These are phyloP conservation scores for Willaertia magna DNA, from an alignment of 208 protist genomes.

Conservation along the genomic window DNA sequence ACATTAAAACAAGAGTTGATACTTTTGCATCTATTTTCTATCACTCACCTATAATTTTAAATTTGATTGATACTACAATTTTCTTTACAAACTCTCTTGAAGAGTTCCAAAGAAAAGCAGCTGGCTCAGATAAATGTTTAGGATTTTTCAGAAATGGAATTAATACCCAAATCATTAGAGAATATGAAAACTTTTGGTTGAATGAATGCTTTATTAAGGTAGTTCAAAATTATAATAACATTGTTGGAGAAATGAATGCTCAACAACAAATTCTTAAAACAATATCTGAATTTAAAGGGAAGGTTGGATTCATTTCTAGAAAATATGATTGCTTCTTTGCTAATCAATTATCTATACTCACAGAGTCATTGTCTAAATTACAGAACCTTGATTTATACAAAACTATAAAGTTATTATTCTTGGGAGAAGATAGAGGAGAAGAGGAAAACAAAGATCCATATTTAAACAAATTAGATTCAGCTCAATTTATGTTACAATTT, in stretches of 20 bases:
- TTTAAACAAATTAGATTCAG: no score
- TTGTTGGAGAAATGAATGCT: background rate
- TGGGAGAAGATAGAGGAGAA: no score
- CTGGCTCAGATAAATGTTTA: background rate
- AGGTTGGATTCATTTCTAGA: no score
- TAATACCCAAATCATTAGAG: background rate
- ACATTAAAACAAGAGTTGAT: background rate
- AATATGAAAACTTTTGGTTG: background rate
- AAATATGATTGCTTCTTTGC: no score
- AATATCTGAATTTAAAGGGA: background rate
- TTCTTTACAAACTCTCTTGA: background rate
- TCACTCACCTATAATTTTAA: background rate
- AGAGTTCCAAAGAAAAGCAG: background rate
- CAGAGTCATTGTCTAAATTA: no score
- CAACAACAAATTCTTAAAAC: background rate
- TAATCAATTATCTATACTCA: no score
- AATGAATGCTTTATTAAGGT: background rate
- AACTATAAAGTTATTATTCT: no score
- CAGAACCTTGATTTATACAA: no score
- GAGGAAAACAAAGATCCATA: no score
- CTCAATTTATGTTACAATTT: no score
- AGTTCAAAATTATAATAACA: background rate
- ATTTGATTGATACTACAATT: background rate
- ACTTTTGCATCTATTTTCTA: background rate
- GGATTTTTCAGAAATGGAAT: background rate